Conservation (phyloP, 768 basidiomycete genomes). For the Rhodotorula kratochvilovae region DNA sequence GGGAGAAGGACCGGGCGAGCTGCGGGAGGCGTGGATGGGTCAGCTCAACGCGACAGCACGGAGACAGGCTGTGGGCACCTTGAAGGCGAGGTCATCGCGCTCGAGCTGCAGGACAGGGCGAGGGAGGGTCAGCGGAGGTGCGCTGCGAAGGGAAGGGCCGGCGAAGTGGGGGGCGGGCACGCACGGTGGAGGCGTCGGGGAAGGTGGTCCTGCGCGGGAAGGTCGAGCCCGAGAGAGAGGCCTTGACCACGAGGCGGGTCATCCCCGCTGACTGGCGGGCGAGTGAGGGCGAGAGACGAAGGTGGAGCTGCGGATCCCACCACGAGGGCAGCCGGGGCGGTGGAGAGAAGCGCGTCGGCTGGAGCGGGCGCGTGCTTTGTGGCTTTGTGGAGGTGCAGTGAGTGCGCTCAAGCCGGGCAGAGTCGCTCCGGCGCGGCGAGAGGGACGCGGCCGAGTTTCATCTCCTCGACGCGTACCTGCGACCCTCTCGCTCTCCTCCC, state of each 20-base stretch:
- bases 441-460: no score
- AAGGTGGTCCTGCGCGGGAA: not conserved
- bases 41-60: not conserved
- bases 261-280: no score
- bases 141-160: not conserved
- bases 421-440: no score
- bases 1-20: conserved; percentile 3
- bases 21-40: not conserved
- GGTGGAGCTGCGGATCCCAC: no score
- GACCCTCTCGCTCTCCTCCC: no score
- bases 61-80: not conserved
- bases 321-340: no score
- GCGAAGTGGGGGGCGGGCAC: not conserved
- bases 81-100: not conserved
- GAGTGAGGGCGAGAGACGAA: not conserved
- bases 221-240: not conserved
- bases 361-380: no score
- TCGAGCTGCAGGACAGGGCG: not conserved
- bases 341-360: no score
- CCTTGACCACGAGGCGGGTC: not conserved
- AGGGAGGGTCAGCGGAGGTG: not conserved
- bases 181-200: not conserved
- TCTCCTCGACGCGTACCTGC: no score
- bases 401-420: no score
- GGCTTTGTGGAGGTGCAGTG: no score